Evolutionary conservation across 441 rosid species (phyloP), one percentile per base, ranked within the genome.

Genomic region (Adansonia rubrostipa): DNA sequence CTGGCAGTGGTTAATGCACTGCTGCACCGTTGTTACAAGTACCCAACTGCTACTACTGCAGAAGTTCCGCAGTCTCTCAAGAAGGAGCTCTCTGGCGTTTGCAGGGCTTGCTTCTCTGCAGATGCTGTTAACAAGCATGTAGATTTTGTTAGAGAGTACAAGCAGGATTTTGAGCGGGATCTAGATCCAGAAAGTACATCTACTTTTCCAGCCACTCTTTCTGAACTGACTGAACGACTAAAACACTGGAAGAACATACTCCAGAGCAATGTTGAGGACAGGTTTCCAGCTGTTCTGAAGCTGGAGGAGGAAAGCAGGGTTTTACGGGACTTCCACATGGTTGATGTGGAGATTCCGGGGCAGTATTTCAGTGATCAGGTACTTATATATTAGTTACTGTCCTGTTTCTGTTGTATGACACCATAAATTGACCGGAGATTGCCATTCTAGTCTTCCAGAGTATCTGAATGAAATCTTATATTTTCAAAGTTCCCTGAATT

Each of bases 51-150:
- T 71, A 95, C 99, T 47, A 97, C 97, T 20, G 97, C 96, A 5
- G 99, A 97, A 84, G 99, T 97, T 84, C 99, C 99, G 24, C 97
- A 89, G 74, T 92, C 99, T 77, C 99, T 97, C 76, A 97, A 97
- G 87, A 97, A 97, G 87, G 99, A 95, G 88, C 98, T 97, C 75
- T 92, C 99, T 48, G 99, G 97, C 70, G 99, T 97, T 75, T 97
- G 99, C 88, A 87, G 95, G 87, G 99, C 99, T 83, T 97, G 98
- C 89, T 97, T 97, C 81, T 95, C 99, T 20, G 98, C 99, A 73
- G 98, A 97, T 90, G 99, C 98, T 74, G 92, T 97, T 67, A 92
- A 84, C 85, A 97, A 97, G 90, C 99, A 97, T 87, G 94, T 95
- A 61, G 99, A 93, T 79, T 97, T 97, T 88, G 97, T 97, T 85